Conservation (phyloP, 169 alveolate genomes). For the Plasmodium sp. region DNA sequence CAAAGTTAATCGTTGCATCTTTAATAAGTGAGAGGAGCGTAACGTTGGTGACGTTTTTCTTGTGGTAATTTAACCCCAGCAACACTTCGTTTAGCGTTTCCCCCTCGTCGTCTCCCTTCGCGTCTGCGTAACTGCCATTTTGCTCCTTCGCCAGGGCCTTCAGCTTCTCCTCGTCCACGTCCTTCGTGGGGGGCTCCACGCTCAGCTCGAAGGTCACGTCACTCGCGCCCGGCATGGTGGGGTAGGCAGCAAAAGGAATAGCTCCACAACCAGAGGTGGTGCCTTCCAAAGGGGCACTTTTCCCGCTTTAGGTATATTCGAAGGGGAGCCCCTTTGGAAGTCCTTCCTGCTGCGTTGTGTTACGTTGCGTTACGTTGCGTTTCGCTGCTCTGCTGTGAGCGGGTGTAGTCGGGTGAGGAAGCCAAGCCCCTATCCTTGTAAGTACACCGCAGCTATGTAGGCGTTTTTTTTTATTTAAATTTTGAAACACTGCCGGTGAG, state of each 20-base stretch:
- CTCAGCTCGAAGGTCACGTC: not conserved
- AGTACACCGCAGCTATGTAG: not conserved
- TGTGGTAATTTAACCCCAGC: conserved; percentile 1
- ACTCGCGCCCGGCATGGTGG: not conserved
- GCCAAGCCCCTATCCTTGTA: not conserved
- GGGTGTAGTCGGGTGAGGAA: not conserved
- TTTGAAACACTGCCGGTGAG: not conserved
- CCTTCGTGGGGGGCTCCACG: not conserved
- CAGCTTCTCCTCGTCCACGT: not conserved
- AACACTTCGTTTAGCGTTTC: not conserved
- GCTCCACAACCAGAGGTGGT: too few species aligned
- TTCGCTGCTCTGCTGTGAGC: not conserved
- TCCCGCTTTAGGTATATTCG: not conserved
- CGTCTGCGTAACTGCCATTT: not conserved
- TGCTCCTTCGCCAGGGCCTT: not conserved
- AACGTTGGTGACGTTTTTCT: conserved; percentile 27
- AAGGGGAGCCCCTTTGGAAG: not conserved
- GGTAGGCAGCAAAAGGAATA: too few species aligned
- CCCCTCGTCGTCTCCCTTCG: not conserved
- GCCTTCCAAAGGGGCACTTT: not conserved
- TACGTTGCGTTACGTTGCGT: too few species aligned
- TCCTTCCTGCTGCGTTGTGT: not conserved
- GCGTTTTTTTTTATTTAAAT: not conserved
- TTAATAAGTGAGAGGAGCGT: conserved; percentile 1
- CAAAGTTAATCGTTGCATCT: conserved; percentile 13